Conservation (phyloP, 352 stramenopile species). For the Phytopythium delawarense region DNA sequence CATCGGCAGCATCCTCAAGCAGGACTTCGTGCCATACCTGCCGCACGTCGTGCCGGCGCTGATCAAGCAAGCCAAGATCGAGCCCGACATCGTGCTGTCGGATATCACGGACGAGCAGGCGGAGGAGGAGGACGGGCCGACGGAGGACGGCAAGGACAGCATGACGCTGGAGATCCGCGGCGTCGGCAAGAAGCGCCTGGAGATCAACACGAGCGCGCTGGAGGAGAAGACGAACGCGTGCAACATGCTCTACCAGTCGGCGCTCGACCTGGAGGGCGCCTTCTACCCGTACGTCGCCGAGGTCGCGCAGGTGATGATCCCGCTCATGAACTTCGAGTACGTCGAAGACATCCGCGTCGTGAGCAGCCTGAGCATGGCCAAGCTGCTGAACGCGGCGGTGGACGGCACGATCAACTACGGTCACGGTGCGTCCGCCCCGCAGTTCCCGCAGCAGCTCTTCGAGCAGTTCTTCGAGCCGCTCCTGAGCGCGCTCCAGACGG, state of each 20-base stretch:
- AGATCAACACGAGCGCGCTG: slow-evolving; percentile 85
- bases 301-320: slow-evolving; percentile 69
- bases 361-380: slow-evolving; percentile 69
- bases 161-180: slow-evolving; percentile 77
- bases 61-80: slow-evolving; percentile 76
- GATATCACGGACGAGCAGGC: slow-evolving; percentile 58
- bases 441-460: slow-evolving; percentile 80
- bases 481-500: slow-evolving; percentile 61
- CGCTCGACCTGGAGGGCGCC: slow-evolving; percentile 71
- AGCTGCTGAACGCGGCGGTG: slow-evolving; percentile 65
- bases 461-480: slow-evolving; percentile 75
- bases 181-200: slow-evolving; percentile 76
- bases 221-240: slow-evolving; percentile 86
- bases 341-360: slow-evolving; percentile 83
- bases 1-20: slow-evolving; percentile 83
- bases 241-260: slow-evolving; percentile 88
- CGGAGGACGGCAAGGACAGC: slow-evolving; percentile 59
- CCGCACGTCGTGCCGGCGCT: slow-evolving; percentile 77
- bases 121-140: slow-evolving; percentile 51
- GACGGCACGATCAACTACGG: slow-evolving; percentile 69
- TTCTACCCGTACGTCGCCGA: slow-evolving; percentile 85
- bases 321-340: slow-evolving; percentile 81
- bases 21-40: slow-evolving; percentile 86
- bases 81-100: slow-evolving; percentile 76
- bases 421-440: slow-evolving; percentile 42